phyloP scores from a whole-genome alignment of 495 filamentous ascomycete genomes.

The Darksidea phi region DNA sequence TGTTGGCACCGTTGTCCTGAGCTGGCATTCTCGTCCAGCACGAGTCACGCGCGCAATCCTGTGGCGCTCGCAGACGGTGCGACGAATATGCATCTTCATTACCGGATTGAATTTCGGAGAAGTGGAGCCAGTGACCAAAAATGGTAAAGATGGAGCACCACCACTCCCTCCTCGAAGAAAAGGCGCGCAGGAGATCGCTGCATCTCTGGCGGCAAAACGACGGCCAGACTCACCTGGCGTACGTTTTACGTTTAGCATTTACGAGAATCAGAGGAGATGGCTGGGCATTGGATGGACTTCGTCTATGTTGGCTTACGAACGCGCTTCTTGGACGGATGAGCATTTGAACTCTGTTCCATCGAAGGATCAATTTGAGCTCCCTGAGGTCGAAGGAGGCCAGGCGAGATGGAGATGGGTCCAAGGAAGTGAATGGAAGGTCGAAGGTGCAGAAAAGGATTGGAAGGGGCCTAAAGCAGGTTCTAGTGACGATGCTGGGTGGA shows the following conservation, averaged over 20 bases:
- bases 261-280: slow-evolving; percentile 96
- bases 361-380: slow-evolving; percentile 80
- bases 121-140: neutral
- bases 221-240: slow-evolving; percentile 67
- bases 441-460: slow-evolving; percentile 60
- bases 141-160: slow-evolving; percentile 24
- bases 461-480: slow-evolving; percentile 43
- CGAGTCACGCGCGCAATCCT: slow-evolving; percentile 82
- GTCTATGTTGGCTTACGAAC: slow-evolving; percentile 83
- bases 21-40: slow-evolving; percentile 87
- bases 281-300: slow-evolving; percentile 92
- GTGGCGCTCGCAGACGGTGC: slow-evolving; percentile 79
- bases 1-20: slow-evolving; percentile 76
- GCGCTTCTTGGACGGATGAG: slow-evolving; percentile 92
- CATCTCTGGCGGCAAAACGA: slow-evolving; percentile 45
- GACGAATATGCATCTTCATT: slow-evolving; percentile 61
- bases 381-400: slow-evolving; percentile 76
- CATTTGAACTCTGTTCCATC: slow-evolving; percentile 76
- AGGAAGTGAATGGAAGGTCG: slow-evolving; percentile 81
- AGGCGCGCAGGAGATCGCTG: slow-evolving; percentile 37
- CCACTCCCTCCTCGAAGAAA: slow-evolving; percentile 33
- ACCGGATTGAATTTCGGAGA: slow-evolving; percentile 75
- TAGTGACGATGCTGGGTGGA: slow-evolving; percentile 76
- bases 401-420: slow-evolving; percentile 89
- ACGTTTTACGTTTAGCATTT: slow-evolving; percentile 92